Conservation (phyloP, 441 rosid species). For the Brassica balearica region DNA sequence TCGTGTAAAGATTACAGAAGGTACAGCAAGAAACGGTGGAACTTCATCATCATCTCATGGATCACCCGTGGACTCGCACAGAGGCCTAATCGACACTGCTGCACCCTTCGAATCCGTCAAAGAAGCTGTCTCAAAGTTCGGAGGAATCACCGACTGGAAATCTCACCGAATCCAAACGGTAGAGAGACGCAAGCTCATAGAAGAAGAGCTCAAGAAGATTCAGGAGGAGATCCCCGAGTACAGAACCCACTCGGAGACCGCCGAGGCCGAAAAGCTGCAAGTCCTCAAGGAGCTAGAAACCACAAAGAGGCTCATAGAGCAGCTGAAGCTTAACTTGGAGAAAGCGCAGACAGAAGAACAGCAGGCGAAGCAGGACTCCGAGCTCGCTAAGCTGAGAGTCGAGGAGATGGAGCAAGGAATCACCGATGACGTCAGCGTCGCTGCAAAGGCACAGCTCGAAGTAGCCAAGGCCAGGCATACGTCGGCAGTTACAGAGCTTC, state of each 20-base stretch:
- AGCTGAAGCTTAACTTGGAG: slow-evolving; percentile 80
- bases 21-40: neutral
- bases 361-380: slow-evolving; percentile 93
- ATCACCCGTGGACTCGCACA: slow-evolving; percentile 24
- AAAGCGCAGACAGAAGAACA: slow-evolving; percentile 90
- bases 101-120: slow-evolving; percentile 96
- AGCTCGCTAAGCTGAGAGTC: slow-evolving; percentile 85
- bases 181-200: slow-evolving; percentile 81
- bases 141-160: slow-evolving; percentile 98
- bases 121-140: slow-evolving; percentile 92
- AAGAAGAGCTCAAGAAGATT: slow-evolving; percentile 74
- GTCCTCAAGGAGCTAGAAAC: slow-evolving; percentile 76
- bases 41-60: neutral
- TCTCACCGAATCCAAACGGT: slow-evolving; percentile 81
- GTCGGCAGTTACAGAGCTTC: slow-evolving; percentile 68
- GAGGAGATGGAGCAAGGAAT: slow-evolving; percentile 95
- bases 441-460: slow-evolving; percentile 92
- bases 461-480: slow-evolving; percentile 85
- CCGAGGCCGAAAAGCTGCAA: slow-evolving; percentile 65
- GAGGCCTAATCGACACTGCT: slow-evolving; percentile 81
- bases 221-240: slow-evolving; percentile 77
- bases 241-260: slow-evolving; percentile 60
- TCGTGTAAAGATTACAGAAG: neutral
- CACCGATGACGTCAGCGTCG: slow-evolving; percentile 85
- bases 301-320: slow-evolving; percentile 83